Conservation (phyloP, 2,329 filamentous ascomycete genomes). For the Pseudomassariella vexata region DNA sequence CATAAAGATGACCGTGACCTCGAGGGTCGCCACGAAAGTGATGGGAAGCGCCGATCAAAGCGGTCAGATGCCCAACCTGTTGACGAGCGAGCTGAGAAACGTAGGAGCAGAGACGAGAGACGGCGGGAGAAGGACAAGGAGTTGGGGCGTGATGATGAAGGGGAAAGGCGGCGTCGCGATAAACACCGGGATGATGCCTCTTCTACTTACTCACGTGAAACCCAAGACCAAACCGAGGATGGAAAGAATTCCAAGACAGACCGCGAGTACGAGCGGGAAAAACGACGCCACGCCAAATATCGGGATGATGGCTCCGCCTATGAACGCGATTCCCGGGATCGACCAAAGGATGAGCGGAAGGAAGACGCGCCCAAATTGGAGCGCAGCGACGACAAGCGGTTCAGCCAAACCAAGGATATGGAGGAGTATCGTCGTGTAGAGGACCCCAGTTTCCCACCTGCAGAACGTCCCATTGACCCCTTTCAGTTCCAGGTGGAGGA, state of each 20-base stretch:
- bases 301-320: slow-evolving; percentile 24
- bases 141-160: slow-evolving; percentile 12
- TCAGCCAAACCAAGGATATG: slow-evolving; percentile 11
- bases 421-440: slow-evolving; percentile 22
- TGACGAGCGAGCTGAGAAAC: slow-evolving; percentile 17
- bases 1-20: slow-evolving; percentile 18
- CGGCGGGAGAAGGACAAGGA: slow-evolving; percentile 14
- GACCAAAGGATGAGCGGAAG: slow-evolving; percentile 8
- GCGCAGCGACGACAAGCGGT: slow-evolving; percentile 10
- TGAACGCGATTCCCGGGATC: slow-evolving; percentile 18
- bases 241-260: slow-evolving; percentile 9
- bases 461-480: slow-evolving; percentile 40
- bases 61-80: slow-evolving; percentile 11
- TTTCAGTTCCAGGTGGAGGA: slow-evolving; percentile 53
- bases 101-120: slow-evolving; percentile 16
- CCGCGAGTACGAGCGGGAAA: slow-evolving; percentile 14
- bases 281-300: slow-evolving; percentile 17
- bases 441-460: slow-evolving; percentile 16
- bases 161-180: slow-evolving; percentile 14
- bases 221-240: background rate
- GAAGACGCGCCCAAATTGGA: slow-evolving; percentile 13
- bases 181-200: too few relatives aligned
- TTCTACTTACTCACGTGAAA: too few relatives aligned
- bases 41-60: slow-evolving; percentile 24
- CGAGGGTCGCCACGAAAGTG: slow-evolving; percentile 6